Evolutionary conservation across 768 basidiomycete species (phyloP), one percentile per base, ranked within the genome.

Genomic region (Hydnomerulius pinastri): DNA sequence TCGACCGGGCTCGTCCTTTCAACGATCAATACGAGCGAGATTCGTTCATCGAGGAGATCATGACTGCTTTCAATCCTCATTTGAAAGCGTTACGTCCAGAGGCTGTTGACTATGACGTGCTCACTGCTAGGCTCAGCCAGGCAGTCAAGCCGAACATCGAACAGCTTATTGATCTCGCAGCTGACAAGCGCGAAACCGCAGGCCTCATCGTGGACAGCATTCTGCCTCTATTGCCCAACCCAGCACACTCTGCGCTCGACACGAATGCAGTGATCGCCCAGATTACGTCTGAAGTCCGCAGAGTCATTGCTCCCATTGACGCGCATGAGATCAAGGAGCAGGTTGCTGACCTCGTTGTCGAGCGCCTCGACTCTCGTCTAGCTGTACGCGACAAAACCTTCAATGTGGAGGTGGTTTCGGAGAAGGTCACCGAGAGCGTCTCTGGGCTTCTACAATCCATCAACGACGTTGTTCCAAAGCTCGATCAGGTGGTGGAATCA

Each of bases 111-210:
- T 90, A 92, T 59, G 87, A 91, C 29, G 75, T 78, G 56, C 72
- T 93, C 50, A 93, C 91, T 2, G 75, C 73, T 38, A 82, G 82
- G 58, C 80, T 93, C 13, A 78, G 86, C 20, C 87, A 93, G 66
- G 87, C 91, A 0, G 91, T 93, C 61, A 92, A 92, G 59, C 91
- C 91, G 6, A 87, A 92, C 56, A 91, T 93, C 21, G 82, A 89
- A 2, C 90, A 93, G 57, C 82, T 93, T 51, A 93, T 93, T 54
- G 91, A 93, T 63, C 78, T 93, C 42, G 86, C 91, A 23, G 90
- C 88, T 0, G 91, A 93, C 65, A 93, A 93, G 65, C 80, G 88
- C 29, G 91, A 93, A 68, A 93, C 91, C 4, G 91, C 91, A 4
- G 77, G 79, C 6, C 78, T 93, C 35, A 93, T 93, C 50, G 81